These are phyloP conservation scores for Hansenula lynferdii DNA, from an alignment of 1,139 yeast genomes.

Conservation along the genomic window DNA sequence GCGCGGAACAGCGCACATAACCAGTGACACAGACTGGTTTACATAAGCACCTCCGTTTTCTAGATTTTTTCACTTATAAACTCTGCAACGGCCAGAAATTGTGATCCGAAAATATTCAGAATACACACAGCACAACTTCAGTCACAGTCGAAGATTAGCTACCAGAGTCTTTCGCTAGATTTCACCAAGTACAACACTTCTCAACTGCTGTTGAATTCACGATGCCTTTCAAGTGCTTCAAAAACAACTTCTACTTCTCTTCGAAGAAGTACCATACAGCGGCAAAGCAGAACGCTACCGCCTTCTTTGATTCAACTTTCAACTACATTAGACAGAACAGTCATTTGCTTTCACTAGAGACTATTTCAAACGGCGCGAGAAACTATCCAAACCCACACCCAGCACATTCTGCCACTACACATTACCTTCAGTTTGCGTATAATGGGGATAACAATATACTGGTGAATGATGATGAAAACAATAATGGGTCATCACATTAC, in stretches of 20 bases:
- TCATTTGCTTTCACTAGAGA: slow-evolving; percentile 14
- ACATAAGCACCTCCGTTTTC: too few relatives aligned
- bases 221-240: slow-evolving; percentile 24
- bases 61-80: too few relatives aligned
- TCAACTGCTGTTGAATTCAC: too few relatives aligned
- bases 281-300: slow-evolving; percentile 20
- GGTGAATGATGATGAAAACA: slow-evolving; percentile 7
- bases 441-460: slow-evolving; percentile 3
- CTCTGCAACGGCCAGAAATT: too few relatives aligned
- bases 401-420: slow-evolving; percentile 17
- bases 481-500: slow-evolving; percentile 14
- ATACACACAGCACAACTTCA: too few relatives aligned
- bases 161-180: too few relatives aligned
- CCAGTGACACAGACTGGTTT: too few relatives aligned
- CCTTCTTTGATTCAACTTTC: slow-evolving; percentile 24
- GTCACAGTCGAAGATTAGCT: too few relatives aligned
- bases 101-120: too few relatives aligned
- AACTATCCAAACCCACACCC: slow-evolving; percentile 21
- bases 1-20: too few relatives aligned
- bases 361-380: slow-evolving; percentile 15
- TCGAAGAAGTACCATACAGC: slow-evolving; percentile 23
- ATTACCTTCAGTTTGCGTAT: slow-evolving; percentile 16
- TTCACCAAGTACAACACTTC: too few relatives aligned
- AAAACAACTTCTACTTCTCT: slow-evolving; percentile 14
- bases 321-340: slow-evolving; percentile 22